Percentiles rank a stretch among this genome's conserved stretches.
These are phyloP conservation scores for Ceratocystiopsis minuta DNA, from an alignment of 2,329 filamentous ascomycete species.

Conservation along the genomic window DNA sequence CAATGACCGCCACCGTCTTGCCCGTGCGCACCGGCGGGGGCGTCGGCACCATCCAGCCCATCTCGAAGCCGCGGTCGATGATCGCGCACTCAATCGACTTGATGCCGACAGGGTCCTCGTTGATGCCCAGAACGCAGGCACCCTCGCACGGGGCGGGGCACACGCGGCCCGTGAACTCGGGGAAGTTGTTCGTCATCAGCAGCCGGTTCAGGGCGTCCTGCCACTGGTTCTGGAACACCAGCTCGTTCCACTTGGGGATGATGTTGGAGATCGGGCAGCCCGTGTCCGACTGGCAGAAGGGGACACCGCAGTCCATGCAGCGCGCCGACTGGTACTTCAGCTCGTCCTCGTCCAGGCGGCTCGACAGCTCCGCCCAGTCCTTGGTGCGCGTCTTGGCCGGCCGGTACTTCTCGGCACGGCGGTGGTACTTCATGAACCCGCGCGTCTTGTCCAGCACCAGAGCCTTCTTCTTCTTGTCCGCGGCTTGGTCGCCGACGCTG, in stretches of 20 bases:
- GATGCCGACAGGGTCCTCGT: slow-evolving; percentile 91
- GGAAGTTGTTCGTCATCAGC: slow-evolving; percentile 96
- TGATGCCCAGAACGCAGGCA: slow-evolving; percentile 89
- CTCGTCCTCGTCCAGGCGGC: slow-evolving; percentile 78
- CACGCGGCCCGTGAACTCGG: slow-evolving; percentile 91
- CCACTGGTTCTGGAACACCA: slow-evolving; percentile 66
- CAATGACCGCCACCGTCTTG: slow-evolving; percentile 77
- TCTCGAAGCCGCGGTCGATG: slow-evolving; percentile 92
- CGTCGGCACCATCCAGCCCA: slow-evolving; percentile 88
- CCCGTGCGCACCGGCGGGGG: slow-evolving; percentile 67
- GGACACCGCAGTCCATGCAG: slow-evolving; percentile 98
- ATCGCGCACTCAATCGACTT: slow-evolving; percentile 98
- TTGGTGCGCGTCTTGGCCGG: slow-evolving; percentile 66
- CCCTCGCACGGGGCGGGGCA: slow-evolving; percentile 94
- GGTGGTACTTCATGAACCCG: slow-evolving; percentile 94
- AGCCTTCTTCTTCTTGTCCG: slow-evolving; percentile 69
- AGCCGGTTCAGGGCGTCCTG: slow-evolving; percentile 78
- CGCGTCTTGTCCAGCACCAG: slow-evolving; percentile 93
- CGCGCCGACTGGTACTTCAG: slow-evolving; percentile 92
- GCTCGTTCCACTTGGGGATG: slow-evolving; percentile 90
- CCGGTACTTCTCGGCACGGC: slow-evolving; percentile 85
- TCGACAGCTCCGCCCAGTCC: slow-evolving; percentile 84
- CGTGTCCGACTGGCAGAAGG: slow-evolving; percentile 92
- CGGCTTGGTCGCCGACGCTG: slow-evolving; percentile 64
- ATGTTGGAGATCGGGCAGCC: slow-evolving; percentile 95